phyloP scores from a whole-genome alignment of 208 protist species.

The Endotrypanum monterogeii region DNA sequence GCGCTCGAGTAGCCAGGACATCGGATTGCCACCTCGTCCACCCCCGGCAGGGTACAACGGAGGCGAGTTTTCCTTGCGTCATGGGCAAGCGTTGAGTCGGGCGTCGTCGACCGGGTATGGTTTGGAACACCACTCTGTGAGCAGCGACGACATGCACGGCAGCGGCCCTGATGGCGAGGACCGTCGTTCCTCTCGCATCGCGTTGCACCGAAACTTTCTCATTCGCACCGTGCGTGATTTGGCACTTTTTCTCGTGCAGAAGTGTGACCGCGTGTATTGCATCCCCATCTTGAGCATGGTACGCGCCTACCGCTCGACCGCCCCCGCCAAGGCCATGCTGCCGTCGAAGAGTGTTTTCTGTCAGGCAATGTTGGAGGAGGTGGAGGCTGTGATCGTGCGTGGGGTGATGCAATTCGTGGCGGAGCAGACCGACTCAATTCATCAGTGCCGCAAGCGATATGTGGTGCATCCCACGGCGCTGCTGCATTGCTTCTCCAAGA shows the following conservation, averaged over 20 bases:
- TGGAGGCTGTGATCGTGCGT: slow-evolving; percentile 58
- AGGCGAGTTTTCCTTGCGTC: slow-evolving; percentile 19
- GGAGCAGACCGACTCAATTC: slow-evolving; percentile 88
- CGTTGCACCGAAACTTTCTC: slow-evolving; percentile 52
- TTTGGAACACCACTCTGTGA: slow-evolving; percentile 14
- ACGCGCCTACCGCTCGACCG: slow-evolving; percentile 47
- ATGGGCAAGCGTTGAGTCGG: slow-evolving; percentile 24
- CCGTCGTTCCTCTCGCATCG: slow-evolving; percentile 4
- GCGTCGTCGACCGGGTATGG: slow-evolving; percentile 21
- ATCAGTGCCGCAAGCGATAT: slow-evolving; percentile 61
- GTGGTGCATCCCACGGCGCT: slow-evolving; percentile 72
- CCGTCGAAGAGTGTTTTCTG: slow-evolving; percentile 71
- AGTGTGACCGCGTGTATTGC: slow-evolving; percentile 84
- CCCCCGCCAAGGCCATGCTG: slow-evolving; percentile 26
- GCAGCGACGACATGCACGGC: slow-evolving; percentile 23
- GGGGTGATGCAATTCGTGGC: slow-evolving; percentile 73
- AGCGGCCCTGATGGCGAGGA: slow-evolving; percentile 15
- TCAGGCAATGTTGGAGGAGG: slow-evolving; percentile 52
- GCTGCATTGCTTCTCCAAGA: slow-evolving; percentile 78
- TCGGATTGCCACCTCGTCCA: slow-evolving; percentile 29
- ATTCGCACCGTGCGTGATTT: slow-evolving; percentile 50
- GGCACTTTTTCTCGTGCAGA: slow-evolving; percentile 57
- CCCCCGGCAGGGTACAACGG: slow-evolving; percentile 20
- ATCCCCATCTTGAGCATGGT: slow-evolving; percentile 83
- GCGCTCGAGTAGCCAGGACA: slow-evolving; percentile 34